Evolutionary conservation across 2,329 filamentous ascomycete species (phyloP).

Genomic region (Aspergillus quadrilineatus): DNA sequence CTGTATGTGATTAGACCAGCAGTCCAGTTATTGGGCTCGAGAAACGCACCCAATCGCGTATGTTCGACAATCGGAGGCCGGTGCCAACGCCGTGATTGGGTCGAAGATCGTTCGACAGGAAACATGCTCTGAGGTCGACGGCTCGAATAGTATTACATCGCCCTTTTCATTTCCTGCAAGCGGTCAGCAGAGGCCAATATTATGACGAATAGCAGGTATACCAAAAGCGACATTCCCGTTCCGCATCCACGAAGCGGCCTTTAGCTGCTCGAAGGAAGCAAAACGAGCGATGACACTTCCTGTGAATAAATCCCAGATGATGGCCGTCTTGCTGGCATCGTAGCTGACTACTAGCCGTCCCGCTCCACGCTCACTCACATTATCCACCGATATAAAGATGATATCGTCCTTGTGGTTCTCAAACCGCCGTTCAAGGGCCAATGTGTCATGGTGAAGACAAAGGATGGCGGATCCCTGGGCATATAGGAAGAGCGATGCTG

Average conservation of each 20-base stretch:
- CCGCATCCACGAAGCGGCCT: constrained; percentile 88
- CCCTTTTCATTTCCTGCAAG: constrained; percentile 80
- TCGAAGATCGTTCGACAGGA: constrained; percentile 91
- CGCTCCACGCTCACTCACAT: constrained; percentile 79
- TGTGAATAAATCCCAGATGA: constrained; percentile 94
- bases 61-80: constrained; percentile 83
- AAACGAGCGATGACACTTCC: constrained; percentile 91
- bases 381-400: constrained; percentile 82
- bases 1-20: constrained; percentile 47
- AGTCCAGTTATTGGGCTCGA: constrained; percentile 4
- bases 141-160: constrained; percentile 91
- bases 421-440: constrained; percentile 85
- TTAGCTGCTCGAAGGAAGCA: constrained; percentile 82
- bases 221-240: constrained; percentile 97
- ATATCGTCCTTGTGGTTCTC: constrained; percentile 80
- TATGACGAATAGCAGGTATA: constrained; percentile 47
- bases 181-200: background rate
- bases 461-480: constrained; percentile 78
- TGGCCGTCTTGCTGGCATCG: constrained; percentile 84
- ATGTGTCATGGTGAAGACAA: constrained; percentile 86
- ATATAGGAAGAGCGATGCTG: constrained; percentile 86
- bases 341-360: constrained; percentile 90
- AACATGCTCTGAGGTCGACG: constrained; percentile 86
- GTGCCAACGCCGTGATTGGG: constrained; percentile 88
- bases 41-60: constrained; percentile 87